Evolutionary conservation across 257 asterid genomes (phyloP).

Genomic region (Handroanthus guayacan): DNA sequence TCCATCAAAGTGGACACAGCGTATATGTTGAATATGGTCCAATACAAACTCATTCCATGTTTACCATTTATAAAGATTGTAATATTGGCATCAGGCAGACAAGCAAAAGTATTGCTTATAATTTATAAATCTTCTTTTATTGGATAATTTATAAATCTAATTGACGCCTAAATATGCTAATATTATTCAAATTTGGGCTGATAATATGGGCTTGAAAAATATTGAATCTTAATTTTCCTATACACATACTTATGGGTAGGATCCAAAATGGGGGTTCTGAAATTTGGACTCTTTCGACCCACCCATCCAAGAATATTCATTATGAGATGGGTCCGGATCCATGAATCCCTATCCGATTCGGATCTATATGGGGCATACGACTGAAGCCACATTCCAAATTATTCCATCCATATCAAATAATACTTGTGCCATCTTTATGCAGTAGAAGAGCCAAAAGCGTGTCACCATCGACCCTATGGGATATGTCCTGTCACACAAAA

Average conservation of each 20-base stretch:
- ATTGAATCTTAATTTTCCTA: too few relatives aligned
- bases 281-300: background rate
- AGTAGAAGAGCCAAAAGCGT: constrained; percentile 16
- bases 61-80: too few relatives aligned
- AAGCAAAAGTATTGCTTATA: too few relatives aligned
- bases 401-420: background rate
- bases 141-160: too few relatives aligned
- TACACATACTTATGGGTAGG: background rate
- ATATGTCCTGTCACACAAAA: constrained; percentile 27
- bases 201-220: background rate
- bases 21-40: too few relatives aligned
- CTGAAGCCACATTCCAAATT: background rate
- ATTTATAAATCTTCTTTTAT: too few relatives aligned
- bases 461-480: constrained; percentile 8
- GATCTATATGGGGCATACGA: background rate
- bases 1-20: too few relatives aligned
- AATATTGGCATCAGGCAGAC: too few relatives aligned
- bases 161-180: background rate
- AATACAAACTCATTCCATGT: too few relatives aligned
- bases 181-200: background rate
- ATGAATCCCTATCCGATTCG: background rate
- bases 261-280: background rate
- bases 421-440: background rate
- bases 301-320: background rate
- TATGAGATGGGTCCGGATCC: background rate